Evolutionary conservation across 73 alveolate genomes (phyloP).

Genomic region (Symbiodinium natans): DNA sequence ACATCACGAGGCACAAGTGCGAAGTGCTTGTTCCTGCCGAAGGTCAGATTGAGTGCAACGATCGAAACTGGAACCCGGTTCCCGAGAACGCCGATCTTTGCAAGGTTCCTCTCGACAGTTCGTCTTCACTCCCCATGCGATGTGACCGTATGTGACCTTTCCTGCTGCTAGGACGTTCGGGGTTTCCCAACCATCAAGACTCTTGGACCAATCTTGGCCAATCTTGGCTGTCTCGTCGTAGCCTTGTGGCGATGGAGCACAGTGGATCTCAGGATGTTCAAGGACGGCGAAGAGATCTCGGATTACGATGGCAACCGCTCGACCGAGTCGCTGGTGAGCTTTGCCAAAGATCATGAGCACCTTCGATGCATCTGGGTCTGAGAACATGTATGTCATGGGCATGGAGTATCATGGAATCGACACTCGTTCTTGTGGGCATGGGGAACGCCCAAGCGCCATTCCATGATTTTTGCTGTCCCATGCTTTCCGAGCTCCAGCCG

Average conservation of each 20-base stretch:
- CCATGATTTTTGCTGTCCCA: too few species aligned
- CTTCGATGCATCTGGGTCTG: not conserved
- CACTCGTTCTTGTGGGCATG: too few species aligned
- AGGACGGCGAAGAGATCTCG: constrained; percentile 46
- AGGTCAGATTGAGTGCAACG: constrained; percentile 92
- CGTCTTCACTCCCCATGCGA: too few species aligned
- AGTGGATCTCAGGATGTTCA: constrained; percentile 48
- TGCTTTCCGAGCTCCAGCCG: too few species aligned
- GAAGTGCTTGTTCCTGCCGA: not conserved
- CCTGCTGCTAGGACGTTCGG: constrained; percentile 11
- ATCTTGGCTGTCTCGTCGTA: too few species aligned
- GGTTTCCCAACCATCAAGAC: constrained; percentile 79
- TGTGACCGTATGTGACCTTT: too few species aligned
- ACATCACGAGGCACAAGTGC: too few species aligned
- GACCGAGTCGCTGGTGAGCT: constrained; percentile 41
- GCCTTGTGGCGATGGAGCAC: too few species aligned
- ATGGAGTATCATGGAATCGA: too few species aligned
- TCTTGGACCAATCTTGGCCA: too few species aligned
- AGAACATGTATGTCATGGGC: not conserved
- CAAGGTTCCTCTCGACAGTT: constrained; percentile 52
- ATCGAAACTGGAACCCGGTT: constrained; percentile 75
- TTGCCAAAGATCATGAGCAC: constrained; percentile 82
- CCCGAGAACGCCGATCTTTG: constrained; percentile 82
- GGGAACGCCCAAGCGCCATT: too few species aligned
- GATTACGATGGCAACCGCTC: constrained; percentile 91